These are phyloP conservation scores for Lachancea thermotolerans DNA, from an alignment of 805 yeast genomes.

Conservation along the genomic window DNA sequence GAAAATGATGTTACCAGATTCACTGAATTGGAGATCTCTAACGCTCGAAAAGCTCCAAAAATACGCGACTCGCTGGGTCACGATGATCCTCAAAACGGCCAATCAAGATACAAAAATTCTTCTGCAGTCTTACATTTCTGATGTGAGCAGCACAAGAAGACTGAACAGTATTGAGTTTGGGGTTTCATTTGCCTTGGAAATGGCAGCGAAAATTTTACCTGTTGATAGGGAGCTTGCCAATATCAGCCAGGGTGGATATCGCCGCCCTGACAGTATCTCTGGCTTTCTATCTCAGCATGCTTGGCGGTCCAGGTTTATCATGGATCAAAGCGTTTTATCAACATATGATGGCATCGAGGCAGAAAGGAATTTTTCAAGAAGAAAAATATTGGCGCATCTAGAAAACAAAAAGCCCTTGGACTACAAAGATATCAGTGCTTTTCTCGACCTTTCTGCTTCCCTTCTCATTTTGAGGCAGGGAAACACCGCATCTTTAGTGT, in stretches of 20 bases:
- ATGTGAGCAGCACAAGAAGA: constrained; percentile 32
- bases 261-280: constrained; percentile 52
- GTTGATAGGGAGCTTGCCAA: constrained; percentile 59
- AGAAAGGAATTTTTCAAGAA: constrained; percentile 16
- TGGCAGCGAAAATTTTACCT: constrained; percentile 70
- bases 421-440: constrained; percentile 33
- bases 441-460: constrained; percentile 41
- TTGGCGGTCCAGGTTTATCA: constrained; percentile 49
- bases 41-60: constrained; percentile 56
- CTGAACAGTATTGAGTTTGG: constrained; percentile 59
- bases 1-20: constrained; percentile 41
- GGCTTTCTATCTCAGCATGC: constrained; percentile 71
- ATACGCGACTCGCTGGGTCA: constrained; percentile 63
- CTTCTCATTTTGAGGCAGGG: constrained; percentile 34
- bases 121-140: constrained; percentile 68
- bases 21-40: constrained; percentile 75
- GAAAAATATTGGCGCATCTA: constrained; percentile 18
- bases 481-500: constrained; percentile 36
- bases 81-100: constrained; percentile 47
- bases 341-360: constrained; percentile 24
- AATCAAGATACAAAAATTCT: constrained; percentile 72
- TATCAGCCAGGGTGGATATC: constrained; percentile 32
- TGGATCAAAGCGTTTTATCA: constrained; percentile 27
- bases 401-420: constrained; percentile 17
- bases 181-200: constrained; percentile 81